Conservation (phyloP, 192 early-diverging fungal genomes). For the Podila epicladia region DNA sequence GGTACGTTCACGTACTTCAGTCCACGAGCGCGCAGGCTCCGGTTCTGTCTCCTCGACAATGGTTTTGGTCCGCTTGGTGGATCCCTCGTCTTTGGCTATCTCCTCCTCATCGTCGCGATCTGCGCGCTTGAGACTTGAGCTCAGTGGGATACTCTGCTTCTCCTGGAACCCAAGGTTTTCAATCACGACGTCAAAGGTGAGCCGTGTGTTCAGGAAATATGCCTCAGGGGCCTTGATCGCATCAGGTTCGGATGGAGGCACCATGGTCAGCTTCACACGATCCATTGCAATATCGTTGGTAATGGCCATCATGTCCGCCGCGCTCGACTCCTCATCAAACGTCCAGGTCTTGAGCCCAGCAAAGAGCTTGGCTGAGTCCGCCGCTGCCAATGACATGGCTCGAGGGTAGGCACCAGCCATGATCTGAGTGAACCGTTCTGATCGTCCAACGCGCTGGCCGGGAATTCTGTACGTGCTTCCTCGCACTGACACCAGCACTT, state of each 20-base stretch:
- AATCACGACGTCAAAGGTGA: constrained; percentile 1
- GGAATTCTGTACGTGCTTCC: constrained; percentile 25
- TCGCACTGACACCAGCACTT: constrained; percentile 14
- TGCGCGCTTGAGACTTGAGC: neutral
- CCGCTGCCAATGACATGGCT: constrained; percentile 8
- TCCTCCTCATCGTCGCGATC: neutral
- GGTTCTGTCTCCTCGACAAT: neutral
- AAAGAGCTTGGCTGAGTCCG: constrained; percentile 12
- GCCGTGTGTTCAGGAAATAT: constrained; percentile 3
- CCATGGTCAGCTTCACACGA: constrained; percentile 16
- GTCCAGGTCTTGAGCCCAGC: neutral
- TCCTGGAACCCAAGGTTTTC: neutral
- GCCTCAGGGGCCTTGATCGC: constrained; percentile 10
- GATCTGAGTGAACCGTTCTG: constrained; percentile 20
- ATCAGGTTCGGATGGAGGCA: neutral
- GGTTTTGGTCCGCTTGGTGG: neutral
- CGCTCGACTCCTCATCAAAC: constrained; percentile 17
- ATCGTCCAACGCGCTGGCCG: constrained; percentile 26
- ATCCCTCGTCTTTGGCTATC: neutral
- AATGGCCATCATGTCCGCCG: constrained; percentile 35
- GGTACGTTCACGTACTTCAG: neutral
- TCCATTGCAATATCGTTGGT: constrained; percentile 15
- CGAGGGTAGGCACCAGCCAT: constrained; percentile 29
- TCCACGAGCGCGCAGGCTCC: neutral
- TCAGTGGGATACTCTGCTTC: neutral